Evolutionary conservation across 2,329 filamentous ascomycete genomes (phyloP), one percentile per base, ranked within the genome.

Genomic region (Capronia epimyces): DNA sequence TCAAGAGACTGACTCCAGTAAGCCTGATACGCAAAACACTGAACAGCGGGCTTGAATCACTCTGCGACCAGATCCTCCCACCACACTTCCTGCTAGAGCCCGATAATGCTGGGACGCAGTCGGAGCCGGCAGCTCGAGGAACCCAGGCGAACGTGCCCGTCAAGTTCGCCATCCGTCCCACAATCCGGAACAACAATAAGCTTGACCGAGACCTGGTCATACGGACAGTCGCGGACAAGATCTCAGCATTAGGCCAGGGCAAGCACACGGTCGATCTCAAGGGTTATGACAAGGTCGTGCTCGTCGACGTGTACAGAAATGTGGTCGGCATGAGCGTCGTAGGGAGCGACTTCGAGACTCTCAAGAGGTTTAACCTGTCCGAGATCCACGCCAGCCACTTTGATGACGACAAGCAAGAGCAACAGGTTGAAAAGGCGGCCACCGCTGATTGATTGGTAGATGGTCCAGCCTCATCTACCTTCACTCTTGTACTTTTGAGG

Each of bases 261-360:
- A 72, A 72, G 27, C 81, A 84, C 62, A 72, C 70, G 21, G 81
- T 84, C 39, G 77, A 83, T 64, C 69, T 84, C 29, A 80, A 75
- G 49, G 73, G 76, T 32, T 82, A 81, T 60, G 80, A 84, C 65
- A 62, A 76, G 34, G 67, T 82, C 42, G 80, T 84, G 54, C 64
- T 84, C 31, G 78, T 84, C 39, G 79, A 83, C 59, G 70, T 84
- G 49, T 78, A 81, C 63, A 75, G 82, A 69, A 82, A 82, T 58
- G 66, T 83, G 8, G 75, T 80, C 53, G 81, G 81, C 16, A 81
- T 84, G 73, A 82, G 79, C 57, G 79, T 84, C 7, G 77, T 83
- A 3, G 75, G 74, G 16, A 66, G 71, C 46, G 77, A 81, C 56
- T 84, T 77, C 59, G 80, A 84, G 48, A 67, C 72, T 56, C 69